These are phyloP conservation scores for Aureobasidium sp. DNA, from an alignment of 2,329 filamentous ascomycete species.

Conservation along the genomic window DNA sequence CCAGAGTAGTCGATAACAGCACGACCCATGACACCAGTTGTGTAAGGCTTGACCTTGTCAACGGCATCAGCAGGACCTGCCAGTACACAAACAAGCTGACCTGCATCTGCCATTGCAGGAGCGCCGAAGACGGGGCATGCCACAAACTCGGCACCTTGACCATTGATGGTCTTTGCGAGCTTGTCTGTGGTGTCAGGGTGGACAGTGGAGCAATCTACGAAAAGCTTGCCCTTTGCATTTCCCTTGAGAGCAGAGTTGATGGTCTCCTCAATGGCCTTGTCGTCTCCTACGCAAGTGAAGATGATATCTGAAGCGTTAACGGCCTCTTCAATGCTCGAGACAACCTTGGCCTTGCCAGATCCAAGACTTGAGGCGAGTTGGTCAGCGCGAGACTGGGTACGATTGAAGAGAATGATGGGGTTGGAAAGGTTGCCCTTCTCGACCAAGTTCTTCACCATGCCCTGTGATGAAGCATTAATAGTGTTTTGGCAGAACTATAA, in stretches of 20 bases:
- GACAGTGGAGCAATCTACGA: slow-evolving; percentile 83
- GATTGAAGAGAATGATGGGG: slow-evolving; percentile 74
- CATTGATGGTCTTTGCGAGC: slow-evolving; percentile 51
- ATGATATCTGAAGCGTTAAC: slow-evolving; percentile 66
- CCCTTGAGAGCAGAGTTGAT: slow-evolving; percentile 50
- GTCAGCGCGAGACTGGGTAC: slow-evolving; percentile 58
- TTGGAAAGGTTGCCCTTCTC: slow-evolving; percentile 65
- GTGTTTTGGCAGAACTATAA: not conserved
- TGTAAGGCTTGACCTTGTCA: slow-evolving; percentile 60
- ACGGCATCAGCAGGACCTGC: slow-evolving; percentile 58
- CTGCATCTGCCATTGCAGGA: slow-evolving; percentile 62
- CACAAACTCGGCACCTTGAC: slow-evolving; percentile 64
- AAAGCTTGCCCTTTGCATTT: slow-evolving; percentile 59
- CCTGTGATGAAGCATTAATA: slow-evolving; percentile 41
- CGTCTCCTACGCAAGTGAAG: slow-evolving; percentile 75
- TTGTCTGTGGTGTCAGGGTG: slow-evolving; percentile 72
- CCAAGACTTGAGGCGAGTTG: slow-evolving; percentile 57
- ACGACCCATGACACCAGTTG: slow-evolving; percentile 63
- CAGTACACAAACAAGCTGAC: slow-evolving; percentile 64
- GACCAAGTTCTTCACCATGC: slow-evolving; percentile 77
- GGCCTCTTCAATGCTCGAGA: slow-evolving; percentile 57
- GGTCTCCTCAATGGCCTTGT: slow-evolving; percentile 60
- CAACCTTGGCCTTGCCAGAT: slow-evolving; percentile 56
- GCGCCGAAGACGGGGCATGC: slow-evolving; percentile 69
- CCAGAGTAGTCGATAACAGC: slow-evolving; percentile 63